A percentile compares a stretch with the other conserved stretches of the same genome.
Conservation (phyloP, 108 stramenopile species). For the Cylindrotheca fusiformis region DNA sequence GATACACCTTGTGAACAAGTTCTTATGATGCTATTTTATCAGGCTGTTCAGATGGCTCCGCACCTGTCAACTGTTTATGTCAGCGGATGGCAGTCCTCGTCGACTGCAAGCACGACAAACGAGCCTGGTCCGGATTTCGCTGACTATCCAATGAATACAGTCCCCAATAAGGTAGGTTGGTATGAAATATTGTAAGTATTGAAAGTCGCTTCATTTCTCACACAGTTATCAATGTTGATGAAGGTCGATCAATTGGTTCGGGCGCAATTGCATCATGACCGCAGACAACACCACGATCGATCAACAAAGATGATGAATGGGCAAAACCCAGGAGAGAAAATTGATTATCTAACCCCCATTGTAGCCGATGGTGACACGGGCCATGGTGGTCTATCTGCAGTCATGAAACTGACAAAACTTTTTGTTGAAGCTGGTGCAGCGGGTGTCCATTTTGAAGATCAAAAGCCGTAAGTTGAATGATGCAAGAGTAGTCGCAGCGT, state of each 20-base stretch:
- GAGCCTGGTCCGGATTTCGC: constrained; percentile 95
- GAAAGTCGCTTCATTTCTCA: too few species aligned
- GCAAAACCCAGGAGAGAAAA: constrained; percentile 53
- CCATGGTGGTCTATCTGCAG: constrained; percentile 86
- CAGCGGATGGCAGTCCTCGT: constrained; percentile 93
- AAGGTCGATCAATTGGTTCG: constrained; percentile 94
- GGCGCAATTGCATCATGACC: constrained; percentile 93
- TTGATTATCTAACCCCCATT: constrained; percentile 93
- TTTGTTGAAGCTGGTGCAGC: constrained; percentile 95
- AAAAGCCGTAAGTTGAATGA: constrained; percentile 53
- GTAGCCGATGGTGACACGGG: constrained; percentile 96
- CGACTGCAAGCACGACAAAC: constrained; percentile 90
- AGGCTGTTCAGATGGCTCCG: constrained; percentile 93
- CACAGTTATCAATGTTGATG: too few species aligned
- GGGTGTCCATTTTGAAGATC: constrained; percentile 81
- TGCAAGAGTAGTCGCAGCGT: too few species aligned
- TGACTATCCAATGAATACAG: constrained; percentile 87
- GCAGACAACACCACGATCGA: constrained; percentile 87
- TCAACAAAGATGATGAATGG: constrained; percentile 54
- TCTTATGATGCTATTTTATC: too few species aligned
- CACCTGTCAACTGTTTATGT: constrained; percentile 90
- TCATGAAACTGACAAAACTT: constrained; percentile 95
- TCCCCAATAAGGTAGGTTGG: constrained; percentile 88
- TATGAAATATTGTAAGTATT: too few species aligned
- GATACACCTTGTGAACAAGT: too few species aligned